Percentiles rank a stretch among this genome's conserved stretches.
These are phyloP conservation scores for Phytopythium ostracodes DNA, from an alignment of 352 stramenopile species.

Conservation along the genomic window DNA sequence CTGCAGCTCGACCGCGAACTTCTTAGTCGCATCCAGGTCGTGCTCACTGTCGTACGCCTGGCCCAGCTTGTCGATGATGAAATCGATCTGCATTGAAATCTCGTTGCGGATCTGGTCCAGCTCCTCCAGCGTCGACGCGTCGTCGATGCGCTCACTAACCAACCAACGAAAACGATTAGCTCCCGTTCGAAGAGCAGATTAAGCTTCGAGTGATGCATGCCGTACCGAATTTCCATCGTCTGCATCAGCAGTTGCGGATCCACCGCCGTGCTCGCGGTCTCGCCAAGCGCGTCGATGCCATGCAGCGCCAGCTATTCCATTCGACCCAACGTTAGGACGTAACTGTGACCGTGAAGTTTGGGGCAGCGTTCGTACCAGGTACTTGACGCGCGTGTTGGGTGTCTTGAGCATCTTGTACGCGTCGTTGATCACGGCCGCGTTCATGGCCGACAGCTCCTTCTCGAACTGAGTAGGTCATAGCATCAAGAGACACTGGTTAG, in stretches of 20 bases:
- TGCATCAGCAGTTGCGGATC: slow-evolving; percentile 76
- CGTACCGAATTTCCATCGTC: slow-evolving; percentile 82
- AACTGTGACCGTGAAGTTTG: too few relatives aligned
- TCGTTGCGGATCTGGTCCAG: slow-evolving; percentile 57
- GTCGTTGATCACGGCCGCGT: slow-evolving; percentile 79
- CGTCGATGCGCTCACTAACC: slow-evolving; percentile 67
- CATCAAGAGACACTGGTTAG: background rate
- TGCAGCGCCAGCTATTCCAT: slow-evolving; percentile 68
- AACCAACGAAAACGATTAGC: slow-evolving; percentile 1
- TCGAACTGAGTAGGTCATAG: slow-evolving; percentile 43
- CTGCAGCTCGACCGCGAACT: slow-evolving; percentile 72
- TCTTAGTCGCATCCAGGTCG: slow-evolving; percentile 71
- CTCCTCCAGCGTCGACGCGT: slow-evolving; percentile 37
- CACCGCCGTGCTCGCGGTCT: slow-evolving; percentile 70
- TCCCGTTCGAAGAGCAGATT: background rate
- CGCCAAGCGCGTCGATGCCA: slow-evolving; percentile 74
- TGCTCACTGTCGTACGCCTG: slow-evolving; percentile 73
- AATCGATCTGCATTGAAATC: slow-evolving; percentile 66
- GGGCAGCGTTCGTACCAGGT: slow-evolving; percentile 39
- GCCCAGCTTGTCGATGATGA: slow-evolving; percentile 64
- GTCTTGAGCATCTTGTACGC: slow-evolving; percentile 87
- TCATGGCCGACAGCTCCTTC: slow-evolving; percentile 71
- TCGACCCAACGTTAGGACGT: too few relatives aligned
- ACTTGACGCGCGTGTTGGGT: slow-evolving; percentile 82
- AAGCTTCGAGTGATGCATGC: background rate